Evolutionary conservation across 228 moss, liverwort and hornwort genomes (phyloP).

Genomic region (Sphagnum magellanicum): DNA sequence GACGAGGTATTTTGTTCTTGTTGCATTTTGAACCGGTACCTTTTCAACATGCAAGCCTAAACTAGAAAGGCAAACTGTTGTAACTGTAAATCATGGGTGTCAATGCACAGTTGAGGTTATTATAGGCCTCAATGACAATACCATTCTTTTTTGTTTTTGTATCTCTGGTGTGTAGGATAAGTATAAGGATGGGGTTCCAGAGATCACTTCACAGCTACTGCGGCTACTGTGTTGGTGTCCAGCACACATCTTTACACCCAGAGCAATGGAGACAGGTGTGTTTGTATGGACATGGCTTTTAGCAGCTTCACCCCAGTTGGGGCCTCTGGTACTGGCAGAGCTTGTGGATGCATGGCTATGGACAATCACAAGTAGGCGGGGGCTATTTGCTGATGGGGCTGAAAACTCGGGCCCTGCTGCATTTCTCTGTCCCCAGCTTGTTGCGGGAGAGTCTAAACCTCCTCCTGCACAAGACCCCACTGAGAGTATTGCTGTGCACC

Average conservation of each 20-base stretch:
- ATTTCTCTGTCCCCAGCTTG: conserved; percentile 63
- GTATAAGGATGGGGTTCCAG: conserved; percentile 19
- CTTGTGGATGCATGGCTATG: conserved; percentile 81
- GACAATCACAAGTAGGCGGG: conserved; percentile 63
- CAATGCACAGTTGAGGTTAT: too few species aligned
- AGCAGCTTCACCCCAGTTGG: conserved; percentile 61
- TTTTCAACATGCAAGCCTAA: neutral
- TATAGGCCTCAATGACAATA: too few species aligned
- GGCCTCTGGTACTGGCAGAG: conserved; percentile 66
- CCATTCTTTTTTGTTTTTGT: too few species aligned
- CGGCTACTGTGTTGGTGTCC: conserved; percentile 80
- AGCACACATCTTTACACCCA: conserved; percentile 64
- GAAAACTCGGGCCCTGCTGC: conserved; percentile 59
- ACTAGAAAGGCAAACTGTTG: too few species aligned
- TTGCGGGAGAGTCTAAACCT: conserved; percentile 57
- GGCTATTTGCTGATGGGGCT: conserved; percentile 58
- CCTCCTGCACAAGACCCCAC: conserved; percentile 36
- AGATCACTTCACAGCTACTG: conserved; percentile 49
- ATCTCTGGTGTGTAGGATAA: conserved; percentile 16
- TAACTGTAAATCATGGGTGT: too few species aligned
- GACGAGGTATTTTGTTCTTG: conserved; percentile 47
- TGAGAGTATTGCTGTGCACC: conserved; percentile 52
- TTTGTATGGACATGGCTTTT: conserved; percentile 81
- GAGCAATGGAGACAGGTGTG: conserved; percentile 68
- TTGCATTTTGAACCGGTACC: neutral